Base-by-base conservation (phyloP, 2,329 filamentous ascomycete genomes). In the Exophiala mesophila region DNA sequence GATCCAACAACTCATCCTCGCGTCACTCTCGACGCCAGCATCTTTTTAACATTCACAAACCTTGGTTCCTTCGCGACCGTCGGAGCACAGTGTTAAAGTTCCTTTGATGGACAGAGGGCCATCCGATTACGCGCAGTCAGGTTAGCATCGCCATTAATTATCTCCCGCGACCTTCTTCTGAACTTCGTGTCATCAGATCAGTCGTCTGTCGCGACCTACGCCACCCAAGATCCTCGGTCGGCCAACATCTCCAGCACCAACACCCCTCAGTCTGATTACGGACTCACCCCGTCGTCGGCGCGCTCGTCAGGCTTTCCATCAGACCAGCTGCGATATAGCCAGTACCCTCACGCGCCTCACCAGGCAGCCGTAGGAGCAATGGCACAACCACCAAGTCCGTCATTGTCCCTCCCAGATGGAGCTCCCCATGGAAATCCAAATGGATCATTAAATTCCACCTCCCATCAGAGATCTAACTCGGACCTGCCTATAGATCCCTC, bases 311-410 rank as follows among this genome's bases (percentile, higher is more conserved):
- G 84, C 47, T 94, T 90, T 62, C 84, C 86, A 10, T 40, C 50
- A 65, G 88, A 94, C 59, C 88, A 94, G 68, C 78, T 92, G 70
- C 85, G 88, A 63, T 73, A 72, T 47, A 67, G 64, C 58, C 77
- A 82, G 62, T 92, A 92, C 74, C 83, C 88, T 69, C 81, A 68
- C 60, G 82, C 68, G 73, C 86, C 67, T 72, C 82, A 77, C 67
- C 78, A 80, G 67, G 81, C 77, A 70, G 80, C 80, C 70, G 78
- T 83, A 70, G 84, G 80, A 81, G 84, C 83, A 82, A 96, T 96
- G 89, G 88, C 89, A 80, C 88, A 95, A 87, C 80, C 88, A 83
- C 87, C 87, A 84, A 95, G 89, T 95, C 86, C 87, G 88, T 95
- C 87, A 72, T 78, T 87, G 77, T 77, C 84, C 81, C 74, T 86